Conservation (phyloP, 2,329 filamentous ascomycete species). For the Westerdykella ornata region DNA sequence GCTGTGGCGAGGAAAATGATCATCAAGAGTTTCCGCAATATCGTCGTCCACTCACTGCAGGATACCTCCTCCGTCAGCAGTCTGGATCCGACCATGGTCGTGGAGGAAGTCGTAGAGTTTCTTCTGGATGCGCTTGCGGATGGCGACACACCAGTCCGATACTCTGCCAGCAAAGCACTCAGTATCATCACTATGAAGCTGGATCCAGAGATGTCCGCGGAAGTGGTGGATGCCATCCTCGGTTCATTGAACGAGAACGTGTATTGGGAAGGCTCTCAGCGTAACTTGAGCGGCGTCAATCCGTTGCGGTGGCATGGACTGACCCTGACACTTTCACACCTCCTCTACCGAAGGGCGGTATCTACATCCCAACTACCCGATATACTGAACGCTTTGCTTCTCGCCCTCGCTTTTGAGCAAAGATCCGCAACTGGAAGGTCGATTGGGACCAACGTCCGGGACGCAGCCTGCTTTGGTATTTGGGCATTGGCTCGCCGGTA, state of each 20-base stretch:
- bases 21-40: slow-evolving; percentile 76
- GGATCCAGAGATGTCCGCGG: slow-evolving; percentile 69
- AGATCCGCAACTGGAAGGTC: slow-evolving; percentile 77
- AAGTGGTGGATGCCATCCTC: slow-evolving; percentile 82
- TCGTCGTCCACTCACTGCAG: slow-evolving; percentile 59
- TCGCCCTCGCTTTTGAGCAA: slow-evolving; percentile 83
- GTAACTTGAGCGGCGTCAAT: slow-evolving; percentile 69
- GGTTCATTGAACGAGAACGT: slow-evolving; percentile 59
- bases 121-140: slow-evolving; percentile 74
- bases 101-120: slow-evolving; percentile 77
- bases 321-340: slow-evolving; percentile 77
- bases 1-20: slow-evolving; percentile 74
- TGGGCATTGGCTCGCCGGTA: slow-evolving; percentile 90
- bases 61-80: slow-evolving; percentile 23
- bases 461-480: slow-evolving; percentile 92
- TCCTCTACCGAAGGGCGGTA: slow-evolving; percentile 78
- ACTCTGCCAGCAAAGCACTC: slow-evolving; percentile 87
- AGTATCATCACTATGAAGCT: slow-evolving; percentile 80
- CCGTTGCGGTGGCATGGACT: slow-evolving; percentile 86
- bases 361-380: slow-evolving; percentile 62
- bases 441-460: slow-evolving; percentile 81
- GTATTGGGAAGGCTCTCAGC: slow-evolving; percentile 47
- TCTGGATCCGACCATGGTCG: slow-evolving; percentile 34
- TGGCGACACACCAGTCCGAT: slow-evolving; percentile 81
- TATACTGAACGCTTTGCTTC: slow-evolving; percentile 69